A percentile compares a stretch with the other conserved stretches of the same genome.
Evolutionary conservation across 2,329 filamentous ascomycete genomes (phyloP).

Genomic region (Byssothecium circinans): DNA sequence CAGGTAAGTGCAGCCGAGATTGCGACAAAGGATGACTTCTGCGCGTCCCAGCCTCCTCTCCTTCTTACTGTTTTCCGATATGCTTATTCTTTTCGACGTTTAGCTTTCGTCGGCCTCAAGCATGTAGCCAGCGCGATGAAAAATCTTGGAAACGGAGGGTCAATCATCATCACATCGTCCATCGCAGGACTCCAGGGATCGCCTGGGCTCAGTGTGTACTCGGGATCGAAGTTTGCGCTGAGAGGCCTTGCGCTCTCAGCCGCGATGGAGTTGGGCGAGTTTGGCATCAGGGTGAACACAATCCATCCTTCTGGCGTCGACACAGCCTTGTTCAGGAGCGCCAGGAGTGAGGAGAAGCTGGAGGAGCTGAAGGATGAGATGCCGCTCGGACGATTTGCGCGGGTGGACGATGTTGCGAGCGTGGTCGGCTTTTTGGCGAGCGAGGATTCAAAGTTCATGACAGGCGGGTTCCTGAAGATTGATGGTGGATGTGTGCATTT

Average conservation of each 20-base stretch:
- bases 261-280: constrained; percentile 42
- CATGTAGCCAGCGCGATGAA: constrained; percentile 40
- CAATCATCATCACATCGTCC: constrained; percentile 45
- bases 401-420: constrained; percentile 43
- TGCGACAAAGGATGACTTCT: not conserved
- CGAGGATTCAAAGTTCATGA: constrained; percentile 45
- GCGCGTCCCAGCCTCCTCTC: no score
- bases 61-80: not conserved
- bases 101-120: constrained; percentile 44
- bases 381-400: constrained; percentile 41
- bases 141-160: constrained; percentile 35
- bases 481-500: constrained; percentile 36
- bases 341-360: constrained; percentile 41
- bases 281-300: constrained; percentile 46
- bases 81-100: constrained; percentile 2
- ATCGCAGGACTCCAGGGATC: constrained; percentile 44
- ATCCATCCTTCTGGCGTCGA: constrained; percentile 46
- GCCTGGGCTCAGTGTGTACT: constrained; percentile 42
- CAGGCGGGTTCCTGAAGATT: constrained; percentile 40
- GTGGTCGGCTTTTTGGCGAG: constrained; percentile 45
- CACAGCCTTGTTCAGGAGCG: constrained; percentile 38
- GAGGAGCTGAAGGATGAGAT: constrained; percentile 36
- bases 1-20: constrained; percentile 26
- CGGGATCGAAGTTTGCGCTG: constrained; percentile 42
- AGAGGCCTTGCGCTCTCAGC: constrained; percentile 45